Percentiles rank a stretch among this genome's conserved stretches.
phyloP scores from a whole-genome alignment of 2,329 filamentous ascomycete genomes.

The Aureobasidium sp. region DNA sequence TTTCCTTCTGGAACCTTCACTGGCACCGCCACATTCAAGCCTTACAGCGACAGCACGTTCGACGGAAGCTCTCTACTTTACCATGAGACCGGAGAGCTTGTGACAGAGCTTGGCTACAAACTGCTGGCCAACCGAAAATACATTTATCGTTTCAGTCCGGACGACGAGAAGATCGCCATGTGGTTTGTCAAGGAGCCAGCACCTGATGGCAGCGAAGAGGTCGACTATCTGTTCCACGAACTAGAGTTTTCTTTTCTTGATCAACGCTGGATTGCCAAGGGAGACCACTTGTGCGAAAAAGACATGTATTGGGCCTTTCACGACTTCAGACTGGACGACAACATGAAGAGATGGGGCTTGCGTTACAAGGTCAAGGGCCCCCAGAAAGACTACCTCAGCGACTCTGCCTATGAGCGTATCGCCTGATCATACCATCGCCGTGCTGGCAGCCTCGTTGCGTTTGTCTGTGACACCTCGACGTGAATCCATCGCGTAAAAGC shows the following conservation, averaged over 20 bases:
- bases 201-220: conserved; percentile 30
- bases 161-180: conserved; percentile 55
- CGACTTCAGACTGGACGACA: conserved; percentile 44
- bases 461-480: background rate
- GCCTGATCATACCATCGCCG: background rate
- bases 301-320: conserved; percentile 67
- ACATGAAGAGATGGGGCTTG: conserved; percentile 29
- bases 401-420: conserved; percentile 27
- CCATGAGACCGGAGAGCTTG: conserved; percentile 28
- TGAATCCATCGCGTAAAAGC: background rate
- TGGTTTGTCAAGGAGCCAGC: conserved; percentile 69
- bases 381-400: conserved; percentile 31
- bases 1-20: conserved; percentile 30
- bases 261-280: conserved; percentile 50
- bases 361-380: conserved; percentile 31
- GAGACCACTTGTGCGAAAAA: conserved; percentile 61
- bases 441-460: background rate
- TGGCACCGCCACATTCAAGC: conserved; percentile 28
- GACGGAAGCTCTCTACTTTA: conserved; percentile 25
- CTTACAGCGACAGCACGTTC: conserved; percentile 22
- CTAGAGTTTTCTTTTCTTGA: conserved; percentile 49
- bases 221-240: conserved; percentile 69
- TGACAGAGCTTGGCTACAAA: conserved; percentile 29
- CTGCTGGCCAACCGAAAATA: conserved; percentile 61
- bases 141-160: conserved; percentile 61